Evolutionary conservation across 306 rosid species (phyloP), one percentile per base, ranked within the genome.

Genomic region (Pyrus betulifolia): DNA sequence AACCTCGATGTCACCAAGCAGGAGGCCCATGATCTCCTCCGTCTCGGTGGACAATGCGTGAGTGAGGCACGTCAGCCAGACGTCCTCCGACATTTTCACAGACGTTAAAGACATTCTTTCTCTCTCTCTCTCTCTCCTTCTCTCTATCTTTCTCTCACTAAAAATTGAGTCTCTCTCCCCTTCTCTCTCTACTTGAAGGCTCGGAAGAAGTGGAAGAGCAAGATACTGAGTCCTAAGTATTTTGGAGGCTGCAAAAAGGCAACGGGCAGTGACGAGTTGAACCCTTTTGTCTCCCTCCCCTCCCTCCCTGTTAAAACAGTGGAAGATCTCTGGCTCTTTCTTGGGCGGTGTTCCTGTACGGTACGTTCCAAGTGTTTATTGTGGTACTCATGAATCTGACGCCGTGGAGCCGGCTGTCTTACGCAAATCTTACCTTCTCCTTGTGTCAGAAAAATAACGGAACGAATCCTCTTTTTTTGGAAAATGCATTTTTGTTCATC

Each of bases 1-100:
- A 49, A 92, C 98, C 94, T 91, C 91, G 52, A 96, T 92, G 75
- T 96, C 99, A 13, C 99, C 99, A 18, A 96, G 93, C 12, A 96
- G 94, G 78, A 96, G 99, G 3, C 99, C 99, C 99, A 96, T 96
- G 84, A 96, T 92, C 86, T 96, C 99, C 76, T 96, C 99, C 44
- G 99, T 92, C 85, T 96, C 98, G 6, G 99, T 96, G 83, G 99
- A 91, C 86, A 96, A 84, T 78, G 98, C 91, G 68, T 96, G 99
- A 71, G 99, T 92, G 71, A 88, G 89, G 75, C 99, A 96, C 30
- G 98, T 92, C 54, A 96, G 76, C 98, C 97, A 96, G 8, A 92
- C 97, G 17, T 96, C 99, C 69, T 92, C 96, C 31, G 99, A 88
- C 93, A 96, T 96, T 78, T 85, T 96, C 77, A 96, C 99, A 22